Percentiles rank a stretch among this genome's conserved stretches.
Conservation (phyloP, 1,284 basidiomycete species). For the Microbotryum scabiosae region DNA sequence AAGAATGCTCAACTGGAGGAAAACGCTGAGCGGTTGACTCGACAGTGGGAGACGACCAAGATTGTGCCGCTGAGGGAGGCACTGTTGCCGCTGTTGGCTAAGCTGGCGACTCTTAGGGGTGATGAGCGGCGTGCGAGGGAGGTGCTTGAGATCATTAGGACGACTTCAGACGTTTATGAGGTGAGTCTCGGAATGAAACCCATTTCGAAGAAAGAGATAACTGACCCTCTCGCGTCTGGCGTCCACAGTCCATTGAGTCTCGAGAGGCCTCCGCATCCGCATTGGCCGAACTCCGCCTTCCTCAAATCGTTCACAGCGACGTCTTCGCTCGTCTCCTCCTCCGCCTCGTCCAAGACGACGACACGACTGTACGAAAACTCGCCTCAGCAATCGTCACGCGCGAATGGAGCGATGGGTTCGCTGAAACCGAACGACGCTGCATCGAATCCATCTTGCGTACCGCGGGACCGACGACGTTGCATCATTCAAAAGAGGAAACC, state of each 20-base stretch:
- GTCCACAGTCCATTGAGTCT: constrained; percentile 21
- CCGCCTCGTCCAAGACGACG: constrained; percentile 28
- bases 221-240: not conserved
- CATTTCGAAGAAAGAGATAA: not conserved
- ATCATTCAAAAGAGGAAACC: not conserved
- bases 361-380: constrained; percentile 11
- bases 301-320: not conserved
- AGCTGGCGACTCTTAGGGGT: not conserved
- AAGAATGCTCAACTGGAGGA: not conserved
- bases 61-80: constrained; percentile 25
- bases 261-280: constrained; percentile 23
- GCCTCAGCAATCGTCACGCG: constrained; percentile 4
- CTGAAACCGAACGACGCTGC: too few species aligned
- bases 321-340: constrained; percentile 1
- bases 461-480: not conserved
- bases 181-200: not conserved
- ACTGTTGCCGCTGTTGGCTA: constrained; percentile 17
- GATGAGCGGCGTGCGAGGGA: not conserved
- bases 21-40: not conserved
- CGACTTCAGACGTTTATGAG: constrained; percentile 1
- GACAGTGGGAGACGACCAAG: not conserved
- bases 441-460: not conserved
- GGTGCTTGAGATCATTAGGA: not conserved
- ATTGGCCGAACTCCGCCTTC: not conserved
- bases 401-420: not conserved